Base-by-base conservation (phyloP, 345 rosid species). In the Aurinia saxatilis region DNA sequence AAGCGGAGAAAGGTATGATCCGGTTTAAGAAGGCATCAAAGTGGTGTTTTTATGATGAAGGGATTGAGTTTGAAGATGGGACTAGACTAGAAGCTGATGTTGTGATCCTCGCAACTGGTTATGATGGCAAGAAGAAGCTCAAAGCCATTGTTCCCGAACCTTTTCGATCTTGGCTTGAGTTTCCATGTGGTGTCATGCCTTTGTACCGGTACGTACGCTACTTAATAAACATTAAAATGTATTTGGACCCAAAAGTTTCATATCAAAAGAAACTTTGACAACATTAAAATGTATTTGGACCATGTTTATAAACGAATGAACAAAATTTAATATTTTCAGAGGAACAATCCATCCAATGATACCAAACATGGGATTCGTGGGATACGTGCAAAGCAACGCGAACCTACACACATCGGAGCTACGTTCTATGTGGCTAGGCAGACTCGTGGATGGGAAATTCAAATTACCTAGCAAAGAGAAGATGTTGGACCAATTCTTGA, bases 321-420 rank as follows among this genome's bases (percentile, higher is more conserved):
- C n/a, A n/a, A 4, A 21, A 21, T 21, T 1, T 29, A 14, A 10
- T 6, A 25, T 3, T 55, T 47, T 45, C 78, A 88, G 95, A 81
- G 95, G 92, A 36, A 87, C 91, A 9, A 79, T 87, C 60, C 86
- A 87, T 71, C 95, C 95, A 15, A 23, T 90, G 64, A 82, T 87
- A 68, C 95, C 98, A 8, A 88, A 84, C 78, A 83, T 76, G 87
- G 92, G 77, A 14, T 88, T 91, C 30, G 59, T 81, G 57, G 95
- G 98, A 13, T 88, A 80, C 56, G 70, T 88, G 13, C 95, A 91
- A 63, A 86, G 98, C 55, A 75, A 78, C 39, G 44, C 98, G 5
- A 88, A 84, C 69, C 82, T 91, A 44, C 96, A 84, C 77, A 81
- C 88, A 7, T 65, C 95, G 10, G 98, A 88, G 79, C 83, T 88